Base-by-base conservation (phyloP, 2,329 filamentous ascomycete genomes). In the Thermothelomyces thermophilus region DNA sequence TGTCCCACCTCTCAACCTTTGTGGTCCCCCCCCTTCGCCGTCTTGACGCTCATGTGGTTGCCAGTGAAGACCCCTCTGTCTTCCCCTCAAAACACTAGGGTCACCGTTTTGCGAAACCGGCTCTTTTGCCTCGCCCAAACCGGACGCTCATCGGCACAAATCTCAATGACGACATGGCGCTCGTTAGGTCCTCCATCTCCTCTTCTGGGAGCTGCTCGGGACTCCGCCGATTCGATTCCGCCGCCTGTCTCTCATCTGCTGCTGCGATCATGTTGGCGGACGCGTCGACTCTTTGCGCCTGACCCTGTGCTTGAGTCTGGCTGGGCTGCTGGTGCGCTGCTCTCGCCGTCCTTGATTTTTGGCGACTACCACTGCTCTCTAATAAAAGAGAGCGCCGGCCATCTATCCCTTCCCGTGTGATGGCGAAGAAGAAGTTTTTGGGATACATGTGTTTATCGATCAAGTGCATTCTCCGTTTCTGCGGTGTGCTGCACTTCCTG, bases 391-490 rank as follows among this genome's bases (percentile, higher is more conserved):
- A 95, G 37, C 75, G 82, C 45, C 87, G 80, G 41, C 84, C 84
- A 62, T 96, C 91, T 53, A 96, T 87, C n/a, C 93, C 93, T 54
- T 88, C 82, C 57, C 90, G 87, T 2, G 94, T 85, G 46, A 97
- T 80, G 43, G 82, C 81, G 61, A 94, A 95, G 67, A 94, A 91
- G 69, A 90, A 95, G 61, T 87, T 86, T 64, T 80, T 82, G 10
- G 90, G 91, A 63, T 93, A 98, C 70, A 84, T 78, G 68, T 98
- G 93, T 70, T 95, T 96, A 72, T 95, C 90, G 58, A 95, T 88
- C 57, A 95, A 75, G 72, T 98, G 91, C 65, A 88, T 80, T 30
- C 87, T 79, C 39, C 93, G 80, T 68, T 95, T 97, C 62, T 87
- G 83, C 26, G 86, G 83, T 3, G 87, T 90, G 48, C 80, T 82